Evolutionary conservation across 176 grass and related monocot species (phyloP), one percentile per base, ranked within the genome.

Genomic region (Chrysopogon serrulatus): DNA sequence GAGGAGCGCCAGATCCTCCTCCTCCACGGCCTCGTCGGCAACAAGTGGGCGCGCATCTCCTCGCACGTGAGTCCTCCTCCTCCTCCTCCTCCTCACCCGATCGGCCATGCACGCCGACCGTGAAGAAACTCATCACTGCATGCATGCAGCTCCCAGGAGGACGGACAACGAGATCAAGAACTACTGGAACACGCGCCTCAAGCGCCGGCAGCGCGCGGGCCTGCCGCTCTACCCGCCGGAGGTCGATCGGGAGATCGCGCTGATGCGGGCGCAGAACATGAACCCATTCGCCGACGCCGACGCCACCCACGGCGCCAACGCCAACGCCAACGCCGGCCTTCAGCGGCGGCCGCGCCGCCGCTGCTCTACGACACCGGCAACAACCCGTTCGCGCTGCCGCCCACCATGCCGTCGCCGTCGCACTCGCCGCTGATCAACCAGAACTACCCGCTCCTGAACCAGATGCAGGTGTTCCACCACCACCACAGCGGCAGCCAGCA

Each of bases 111-210:
- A 17, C 17, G 47, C 7, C n/a, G n/a, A n/a, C n/a, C 51, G 21
- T n/a, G 21, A 54, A 54, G 51, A 54, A n/a, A n/a, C 51, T 54
- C 51, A 27, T 27, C 57, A 4, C 13, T 59, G n/a, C 24, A 26
- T 61, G 11, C 4, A 2, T 63, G 54, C 80, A 97, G 94, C 82
- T 97, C 44, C 68, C 73, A 2, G 94, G 45, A 90, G 94, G 87
- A 93, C 94, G 74, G 94, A 97, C 77, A 97, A 97, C 79, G 94
- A 97, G 91, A 91, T 96, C 65, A 96, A 96, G 88, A 96, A 96
- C 79, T 96, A 91, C 66, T 96, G 94, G 94, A 97, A 97, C 91
- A 97, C 91, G 47, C 78, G 92, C 1, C 51, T 90, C 14, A 97
- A 97, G 82, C 92, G 94, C 12, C 90, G 85, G 73, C 92, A 92